Base-by-base conservation (phyloP, 805 yeast species). In the Crinitomyces ghanaensis region DNA sequence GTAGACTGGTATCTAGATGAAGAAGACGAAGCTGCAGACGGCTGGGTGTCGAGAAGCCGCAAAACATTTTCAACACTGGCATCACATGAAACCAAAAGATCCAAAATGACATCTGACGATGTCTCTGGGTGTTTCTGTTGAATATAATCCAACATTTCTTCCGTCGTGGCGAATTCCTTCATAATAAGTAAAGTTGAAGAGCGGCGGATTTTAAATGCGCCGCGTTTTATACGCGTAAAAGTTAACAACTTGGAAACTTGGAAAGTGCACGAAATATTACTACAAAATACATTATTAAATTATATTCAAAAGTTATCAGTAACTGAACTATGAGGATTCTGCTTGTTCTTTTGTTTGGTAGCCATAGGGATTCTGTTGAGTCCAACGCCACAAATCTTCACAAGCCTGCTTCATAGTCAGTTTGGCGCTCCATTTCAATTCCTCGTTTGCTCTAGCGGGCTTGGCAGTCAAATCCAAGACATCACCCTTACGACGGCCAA, bases 361-460 rank as follows among this genome's bases (percentile, higher is more conserved):
- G 14, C 86, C 86, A 42, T 50, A 63, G 5, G 86, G 86, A 49
- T 79, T 74, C 47, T 66, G 61, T 14, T 67, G 63, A 19, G 82
- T 72, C 91, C 93, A 81, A 34, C 64, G 68, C 88, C 91, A 81
- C 40, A 80, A 60, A 51, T 79, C 88, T 30, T 51, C 54, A 53
- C 88, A 79, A 13, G 88, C 82, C 14, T 67, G 65, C 20, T 68
- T 74, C 33, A 81, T 63, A 7, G 70, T 47, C 14, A 68, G 53
- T 42, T 67, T 53, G 3, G 82, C 74, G 31, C 56, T 44, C 91
- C 93, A 80, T 22, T 65, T 49, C 38, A 81, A 64, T 57, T 81
- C 91, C 2, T 43, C 33, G 41, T 70, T 68, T 12, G 93, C 91
- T 34, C 84, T 64, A 7, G 63, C 57, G 9, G 84, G 74, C 48